phyloP scores from a whole-genome alignment of 352 stramenopile species.

The Pythium folliculosum region DNA sequence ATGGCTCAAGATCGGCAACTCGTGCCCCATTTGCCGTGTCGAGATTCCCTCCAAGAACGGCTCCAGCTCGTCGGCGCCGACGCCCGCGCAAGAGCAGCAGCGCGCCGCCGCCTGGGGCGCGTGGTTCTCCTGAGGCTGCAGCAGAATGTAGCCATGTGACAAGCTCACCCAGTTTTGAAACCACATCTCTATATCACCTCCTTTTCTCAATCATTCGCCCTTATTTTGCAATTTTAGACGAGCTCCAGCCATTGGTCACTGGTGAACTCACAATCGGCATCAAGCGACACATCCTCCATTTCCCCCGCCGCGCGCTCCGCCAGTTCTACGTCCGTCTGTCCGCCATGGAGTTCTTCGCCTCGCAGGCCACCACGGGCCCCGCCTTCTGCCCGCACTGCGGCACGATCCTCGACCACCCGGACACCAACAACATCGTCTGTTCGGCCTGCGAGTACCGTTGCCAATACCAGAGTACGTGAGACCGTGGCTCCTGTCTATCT shows the following conservation, averaged over 20 bases:
- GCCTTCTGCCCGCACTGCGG: conserved; percentile 89
- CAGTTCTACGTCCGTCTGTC: too few species aligned
- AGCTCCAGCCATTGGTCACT: conserved; percentile 27
- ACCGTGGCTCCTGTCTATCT: not conserved
- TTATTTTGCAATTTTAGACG: conserved; percentile 12
- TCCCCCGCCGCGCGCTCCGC: too few species aligned
- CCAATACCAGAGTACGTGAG: conserved; percentile 77
- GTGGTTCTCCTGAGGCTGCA: conserved; percentile 62
- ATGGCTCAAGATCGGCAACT: conserved; percentile 85
- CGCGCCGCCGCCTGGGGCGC: conserved; percentile 69
- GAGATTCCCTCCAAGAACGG: conserved; percentile 64
- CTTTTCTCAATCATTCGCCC: not conserved
- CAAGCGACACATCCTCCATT: conserved; percentile 22
- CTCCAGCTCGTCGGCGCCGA: conserved; percentile 17
- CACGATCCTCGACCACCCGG: conserved; percentile 85
- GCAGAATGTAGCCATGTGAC: conserved; percentile 22
- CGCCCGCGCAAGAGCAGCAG: conserved; percentile 42
- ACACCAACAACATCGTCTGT: conserved; percentile 89
- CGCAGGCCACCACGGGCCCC: conserved; percentile 59
- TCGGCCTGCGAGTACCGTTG: conserved; percentile 84
- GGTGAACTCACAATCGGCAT: conserved; percentile 22
- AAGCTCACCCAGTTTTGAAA: conserved; percentile 23
- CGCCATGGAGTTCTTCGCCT: conserved; percentile 77
- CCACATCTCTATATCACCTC: not conserved
- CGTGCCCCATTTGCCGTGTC: conserved; percentile 80